Evolutionary conservation across 1,284 basidiomycete species (phyloP), one percentile per base, ranked within the genome.

Genomic region (Ceratobasidium sp.): DNA sequence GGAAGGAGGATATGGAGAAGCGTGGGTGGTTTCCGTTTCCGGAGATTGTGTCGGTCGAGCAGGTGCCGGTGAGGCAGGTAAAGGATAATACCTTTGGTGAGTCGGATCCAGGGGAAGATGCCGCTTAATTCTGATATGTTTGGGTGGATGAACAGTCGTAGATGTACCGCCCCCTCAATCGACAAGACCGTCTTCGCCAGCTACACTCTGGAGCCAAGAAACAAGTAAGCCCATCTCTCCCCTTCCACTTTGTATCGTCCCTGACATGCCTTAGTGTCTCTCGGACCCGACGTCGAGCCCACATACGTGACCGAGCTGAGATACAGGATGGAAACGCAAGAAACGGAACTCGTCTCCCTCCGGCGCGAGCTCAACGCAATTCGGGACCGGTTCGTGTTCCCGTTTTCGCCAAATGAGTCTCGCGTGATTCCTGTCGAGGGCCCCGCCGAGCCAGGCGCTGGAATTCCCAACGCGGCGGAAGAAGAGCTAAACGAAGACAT

Each of bases 171-270:
- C 34, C 31, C 54, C 54, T 8, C 53, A 46, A 8, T 71, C 66
- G 11, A 71, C 66, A 16, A 34, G 41, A 7, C 9, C 53, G 14
- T 71, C 54, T 22, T 71, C 66, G 19, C 66, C 66, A 11, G 29
- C 54, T 46, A 71, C 66, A 0, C 22, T 71, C 22, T 71, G 66
- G 66, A 71, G 66, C 27, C 66, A 71, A 48, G 66, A 71, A 14
- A 71, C 54, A 37, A 51, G 66, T 59, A 46, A 71, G 65, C 27
- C n/a, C 34, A 5, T 24, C 14, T 34, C 34, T 51, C 19, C 39
- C 16, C n/a, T 2, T 34, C 2, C 8, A 27, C 62, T 2, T 58
- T n/a, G n/a, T n/a, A n/a, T n/a, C n/a, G n/a, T n/a, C n/a, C n/a
- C n/a, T n/a, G n/a, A n/a, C n/a, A n/a, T n/a, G n/a, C n/a, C n/a